These are phyloP conservation scores for Xerophyta viscosa DNA, from an alignment of 106 monocot genomes.

Conservation along the genomic window DNA sequence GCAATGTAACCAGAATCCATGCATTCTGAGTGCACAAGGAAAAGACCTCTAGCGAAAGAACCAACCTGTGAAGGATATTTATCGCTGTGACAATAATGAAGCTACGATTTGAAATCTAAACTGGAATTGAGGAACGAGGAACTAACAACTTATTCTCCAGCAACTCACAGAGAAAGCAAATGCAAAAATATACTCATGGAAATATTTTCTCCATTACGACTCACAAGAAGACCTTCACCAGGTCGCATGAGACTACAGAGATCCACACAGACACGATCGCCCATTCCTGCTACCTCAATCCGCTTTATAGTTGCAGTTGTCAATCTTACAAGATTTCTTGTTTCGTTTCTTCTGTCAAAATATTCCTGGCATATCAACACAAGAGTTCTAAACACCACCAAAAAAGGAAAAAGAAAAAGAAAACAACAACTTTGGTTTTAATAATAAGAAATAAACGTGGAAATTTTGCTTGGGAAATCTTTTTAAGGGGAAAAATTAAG, in stretches of 20 bases:
- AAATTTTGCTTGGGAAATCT: too few relatives aligned
- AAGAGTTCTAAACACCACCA: too few relatives aligned
- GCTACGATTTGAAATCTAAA: neutral
- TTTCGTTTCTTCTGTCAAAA: constrained; percentile 65
- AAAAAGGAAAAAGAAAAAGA: too few relatives aligned
- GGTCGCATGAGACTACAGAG: constrained; percentile 84
- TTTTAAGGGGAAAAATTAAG: too few relatives aligned
- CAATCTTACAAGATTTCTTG: constrained; percentile 27
- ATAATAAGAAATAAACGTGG: too few relatives aligned
- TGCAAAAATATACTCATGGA: neutral
- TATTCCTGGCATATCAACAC: constrained; percentile 58
- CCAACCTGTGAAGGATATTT: constrained; percentile 32
- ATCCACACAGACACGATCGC: constrained; percentile 86
- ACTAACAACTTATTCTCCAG: neutral
- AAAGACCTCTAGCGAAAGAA: constrained; percentile 80
- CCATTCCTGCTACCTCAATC: constrained; percentile 64
- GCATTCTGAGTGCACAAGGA: constrained; percentile 92
- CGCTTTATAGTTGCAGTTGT: constrained; percentile 45
- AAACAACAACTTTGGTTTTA: too few relatives aligned
- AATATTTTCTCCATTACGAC: constrained; percentile 7
- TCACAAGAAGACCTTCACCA: constrained; percentile 85
- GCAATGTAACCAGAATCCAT: constrained; percentile 84
- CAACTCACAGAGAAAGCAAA: too few relatives aligned
- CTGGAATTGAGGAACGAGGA: constrained; percentile 4
- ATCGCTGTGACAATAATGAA: neutral